These are phyloP conservation scores for Cystoisospora suis DNA, from an alignment of 169 alveolate species.

Conservation along the genomic window DNA sequence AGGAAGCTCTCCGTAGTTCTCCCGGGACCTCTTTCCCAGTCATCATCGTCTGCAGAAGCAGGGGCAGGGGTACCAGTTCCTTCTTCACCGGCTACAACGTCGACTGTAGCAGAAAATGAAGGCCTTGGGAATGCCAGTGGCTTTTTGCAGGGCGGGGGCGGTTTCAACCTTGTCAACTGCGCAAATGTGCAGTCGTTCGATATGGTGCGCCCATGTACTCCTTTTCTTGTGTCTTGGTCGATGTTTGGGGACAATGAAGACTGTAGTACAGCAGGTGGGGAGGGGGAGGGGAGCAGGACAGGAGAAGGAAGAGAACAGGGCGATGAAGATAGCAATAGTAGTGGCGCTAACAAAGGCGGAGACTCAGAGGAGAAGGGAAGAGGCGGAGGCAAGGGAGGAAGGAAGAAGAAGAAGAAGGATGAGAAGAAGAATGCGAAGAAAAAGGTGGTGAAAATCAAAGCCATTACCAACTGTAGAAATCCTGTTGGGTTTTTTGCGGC, in stretches of 20 bases:
- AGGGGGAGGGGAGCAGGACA: not conserved
- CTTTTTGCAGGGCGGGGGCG: not conserved
- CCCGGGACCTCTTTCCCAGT: not conserved
- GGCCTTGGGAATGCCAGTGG: not conserved
- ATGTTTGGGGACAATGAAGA: not conserved
- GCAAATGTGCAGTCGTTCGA: not conserved
- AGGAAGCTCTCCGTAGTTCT: not conserved
- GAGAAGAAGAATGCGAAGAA: not conserved
- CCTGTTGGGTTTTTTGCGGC: constrained; percentile 17
- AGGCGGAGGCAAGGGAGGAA: not conserved
- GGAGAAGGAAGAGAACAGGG: not conserved
- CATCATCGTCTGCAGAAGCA: not conserved
- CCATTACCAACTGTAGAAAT: constrained; percentile 6
- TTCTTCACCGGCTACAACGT: too few relatives aligned
- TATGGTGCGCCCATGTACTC: constrained; percentile 45
- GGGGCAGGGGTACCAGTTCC: not conserved
- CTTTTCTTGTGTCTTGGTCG: constrained; percentile 45
- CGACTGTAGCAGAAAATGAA: too few relatives aligned
- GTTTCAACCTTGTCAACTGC: too few relatives aligned
- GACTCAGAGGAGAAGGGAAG: not conserved
- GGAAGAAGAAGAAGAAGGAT: not conserved
- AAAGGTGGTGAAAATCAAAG: not conserved
- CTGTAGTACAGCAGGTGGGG: not conserved
- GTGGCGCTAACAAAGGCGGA: not conserved
- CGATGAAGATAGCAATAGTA: not conserved